phyloP scores from a whole-genome alignment of 2,329 filamentous ascomycete species.

The Hirsutella rhossiliensis region DNA sequence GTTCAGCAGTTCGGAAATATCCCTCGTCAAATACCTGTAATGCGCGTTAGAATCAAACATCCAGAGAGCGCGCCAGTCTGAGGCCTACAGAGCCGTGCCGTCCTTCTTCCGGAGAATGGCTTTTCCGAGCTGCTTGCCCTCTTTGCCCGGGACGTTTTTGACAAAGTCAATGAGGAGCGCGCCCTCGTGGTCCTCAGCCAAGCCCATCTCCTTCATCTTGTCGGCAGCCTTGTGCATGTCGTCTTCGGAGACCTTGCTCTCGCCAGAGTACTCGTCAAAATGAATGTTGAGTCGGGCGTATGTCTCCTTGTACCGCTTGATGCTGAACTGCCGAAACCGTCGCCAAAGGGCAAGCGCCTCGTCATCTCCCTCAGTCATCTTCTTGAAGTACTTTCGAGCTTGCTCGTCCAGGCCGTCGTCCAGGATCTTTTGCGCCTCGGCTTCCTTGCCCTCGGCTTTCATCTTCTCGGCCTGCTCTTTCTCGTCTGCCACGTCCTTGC shows the following conservation, averaged over 20 bases:
- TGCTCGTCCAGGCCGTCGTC: slow-evolving; percentile 28
- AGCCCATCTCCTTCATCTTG: slow-evolving; percentile 48
- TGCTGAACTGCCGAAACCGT: slow-evolving; percentile 39
- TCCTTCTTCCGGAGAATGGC: slow-evolving; percentile 60
- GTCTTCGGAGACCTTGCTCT: slow-evolving; percentile 58
- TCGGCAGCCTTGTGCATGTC: slow-evolving; percentile 53
- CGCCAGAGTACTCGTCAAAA: slow-evolving; percentile 61
- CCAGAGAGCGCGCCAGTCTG: not conserved
- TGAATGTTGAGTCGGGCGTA: slow-evolving; percentile 60
- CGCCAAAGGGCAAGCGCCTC: slow-evolving; percentile 41
- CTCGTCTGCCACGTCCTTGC: slow-evolving; percentile 48
- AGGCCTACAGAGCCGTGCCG: slow-evolving; percentile 52
- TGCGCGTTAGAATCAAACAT: not conserved
- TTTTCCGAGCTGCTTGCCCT: slow-evolving; percentile 57
- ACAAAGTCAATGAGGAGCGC: slow-evolving; percentile 62
- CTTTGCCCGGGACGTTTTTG: slow-evolving; percentile 53
- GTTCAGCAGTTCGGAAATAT: slow-evolving; percentile 62
- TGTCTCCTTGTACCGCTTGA: slow-evolving; percentile 33
- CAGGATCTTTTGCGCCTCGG: slow-evolving; percentile 23
- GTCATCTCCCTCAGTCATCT: slow-evolving; percentile 44
- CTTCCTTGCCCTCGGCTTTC: slow-evolving; percentile 27
- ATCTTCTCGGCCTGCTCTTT: slow-evolving; percentile 41
- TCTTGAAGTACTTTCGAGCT: slow-evolving; percentile 44
- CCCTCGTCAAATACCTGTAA: slow-evolving; percentile 50
- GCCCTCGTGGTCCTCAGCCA: slow-evolving; percentile 60